phyloP scores from a whole-genome alignment of 192 early-diverging fungal species.

The Coemansia sp. region DNA sequence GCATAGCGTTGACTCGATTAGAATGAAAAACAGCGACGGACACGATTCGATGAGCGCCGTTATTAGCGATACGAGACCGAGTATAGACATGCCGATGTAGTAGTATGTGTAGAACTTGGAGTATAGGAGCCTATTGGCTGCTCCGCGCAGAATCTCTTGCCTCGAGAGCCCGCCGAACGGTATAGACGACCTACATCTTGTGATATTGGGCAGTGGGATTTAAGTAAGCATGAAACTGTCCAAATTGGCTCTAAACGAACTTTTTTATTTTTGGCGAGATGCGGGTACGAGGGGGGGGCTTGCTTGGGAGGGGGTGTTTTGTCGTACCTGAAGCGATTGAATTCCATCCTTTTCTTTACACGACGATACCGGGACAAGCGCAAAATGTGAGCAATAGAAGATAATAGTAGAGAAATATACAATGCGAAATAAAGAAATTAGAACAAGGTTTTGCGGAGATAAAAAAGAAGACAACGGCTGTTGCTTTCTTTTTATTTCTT shows the following conservation, averaged over 20 bases:
- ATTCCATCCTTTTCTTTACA: slow-evolving; percentile 22
- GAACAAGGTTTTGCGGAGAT: background rate
- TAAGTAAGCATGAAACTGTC: background rate
- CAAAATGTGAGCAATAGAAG: background rate
- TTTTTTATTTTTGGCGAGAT: too few relatives aligned
- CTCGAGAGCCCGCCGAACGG: slow-evolving; percentile 48
- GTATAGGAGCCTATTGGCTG: slow-evolving; percentile 62
- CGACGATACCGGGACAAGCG: background rate
- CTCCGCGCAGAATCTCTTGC: slow-evolving; percentile 56
- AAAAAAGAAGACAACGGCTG: background rate
- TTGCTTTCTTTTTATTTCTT: too few relatives aligned
- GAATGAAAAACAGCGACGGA: slow-evolving; percentile 66
- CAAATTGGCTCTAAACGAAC: background rate
- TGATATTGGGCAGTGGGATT: too few relatives aligned
- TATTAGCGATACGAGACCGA: slow-evolving; percentile 55
- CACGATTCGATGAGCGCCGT: slow-evolving; percentile 48
- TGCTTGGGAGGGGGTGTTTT: too few relatives aligned
- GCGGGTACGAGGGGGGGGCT: too few relatives aligned
- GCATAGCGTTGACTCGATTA: slow-evolving; percentile 67
- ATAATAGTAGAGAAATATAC: background rate
- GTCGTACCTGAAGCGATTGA: slow-evolving; percentile 33
- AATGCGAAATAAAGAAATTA: background rate
- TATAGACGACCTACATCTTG: slow-evolving; percentile 22
- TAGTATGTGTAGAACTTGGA: slow-evolving; percentile 60
- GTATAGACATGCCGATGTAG: slow-evolving; percentile 54